phyloP scores from a whole-genome alignment of 306 rosid species.

The Acacia acuminata region DNA sequence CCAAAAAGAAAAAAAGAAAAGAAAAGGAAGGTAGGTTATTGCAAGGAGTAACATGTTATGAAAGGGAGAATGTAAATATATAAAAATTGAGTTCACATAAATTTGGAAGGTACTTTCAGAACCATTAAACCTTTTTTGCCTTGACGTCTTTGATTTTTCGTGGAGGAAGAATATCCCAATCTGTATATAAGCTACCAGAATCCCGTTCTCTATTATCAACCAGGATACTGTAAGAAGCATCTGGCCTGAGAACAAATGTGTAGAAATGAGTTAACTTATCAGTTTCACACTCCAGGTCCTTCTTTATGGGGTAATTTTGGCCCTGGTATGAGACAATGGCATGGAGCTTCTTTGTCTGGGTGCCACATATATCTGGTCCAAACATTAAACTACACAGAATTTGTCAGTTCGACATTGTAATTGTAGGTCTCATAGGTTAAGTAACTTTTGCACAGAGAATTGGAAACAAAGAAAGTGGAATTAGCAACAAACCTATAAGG shows the following conservation, averaged over 20 bases:
- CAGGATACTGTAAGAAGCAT: slow-evolving; percentile 81
- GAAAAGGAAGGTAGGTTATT: background rate
- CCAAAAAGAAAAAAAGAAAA: background rate
- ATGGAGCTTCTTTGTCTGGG: slow-evolving; percentile 93
- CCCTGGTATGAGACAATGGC: slow-evolving; percentile 90
- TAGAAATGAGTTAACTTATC: slow-evolving; percentile 97
- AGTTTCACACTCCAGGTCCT: slow-evolving; percentile 91
- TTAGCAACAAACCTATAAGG: slow-evolving; percentile 77
- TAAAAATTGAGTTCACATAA: background rate
- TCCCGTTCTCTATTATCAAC: slow-evolving; percentile 85
- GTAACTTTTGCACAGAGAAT: slow-evolving; percentile 12
- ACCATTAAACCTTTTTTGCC: slow-evolving; percentile 51
- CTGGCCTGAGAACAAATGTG: slow-evolving; percentile 90
- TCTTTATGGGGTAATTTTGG: slow-evolving; percentile 93
- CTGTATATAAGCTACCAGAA: slow-evolving; percentile 62
- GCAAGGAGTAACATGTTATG: background rate
- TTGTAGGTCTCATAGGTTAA: slow-evolving; percentile 7
- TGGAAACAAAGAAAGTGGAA: slow-evolving; percentile 13
- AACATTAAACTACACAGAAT: slow-evolving; percentile 76
- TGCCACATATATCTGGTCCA: slow-evolving; percentile 97
- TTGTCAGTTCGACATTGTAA: slow-evolving; percentile 30
- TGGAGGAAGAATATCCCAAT: slow-evolving; percentile 72
- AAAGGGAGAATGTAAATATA: background rate
- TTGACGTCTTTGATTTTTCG: slow-evolving; percentile 53
- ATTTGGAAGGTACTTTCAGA: slow-evolving; percentile 12